phyloP scores from a whole-genome alignment of 2,329 filamentous ascomycete species.

The Aspergillus cejpii region DNA sequence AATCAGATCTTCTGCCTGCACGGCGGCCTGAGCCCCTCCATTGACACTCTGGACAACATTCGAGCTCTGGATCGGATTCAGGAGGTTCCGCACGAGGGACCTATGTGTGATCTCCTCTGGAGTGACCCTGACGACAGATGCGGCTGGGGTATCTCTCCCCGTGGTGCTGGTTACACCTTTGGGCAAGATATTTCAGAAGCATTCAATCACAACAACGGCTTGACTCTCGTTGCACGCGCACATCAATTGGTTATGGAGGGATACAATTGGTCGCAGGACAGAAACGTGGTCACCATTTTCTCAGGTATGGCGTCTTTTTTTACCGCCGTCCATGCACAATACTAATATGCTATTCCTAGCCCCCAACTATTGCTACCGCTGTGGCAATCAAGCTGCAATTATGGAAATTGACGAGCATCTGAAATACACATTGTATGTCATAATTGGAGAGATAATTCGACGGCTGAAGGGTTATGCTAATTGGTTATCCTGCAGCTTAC shows the following conservation, averaged over 20 bases:
- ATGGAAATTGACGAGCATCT: constrained; percentile 99
- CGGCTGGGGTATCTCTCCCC: constrained; percentile 91
- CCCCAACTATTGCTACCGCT: constrained; percentile 96
- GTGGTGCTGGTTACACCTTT: constrained; percentile 91
- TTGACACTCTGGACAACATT: constrained; percentile 93
- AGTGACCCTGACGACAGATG: constrained; percentile 95
- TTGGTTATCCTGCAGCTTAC: constrained; percentile 59
- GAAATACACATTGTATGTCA: constrained; percentile 95
- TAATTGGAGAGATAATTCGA: background rate
- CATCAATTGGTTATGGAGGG: constrained; percentile 99
- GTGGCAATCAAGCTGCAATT: constrained; percentile 98
- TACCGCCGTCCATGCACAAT: constrained; percentile 21
- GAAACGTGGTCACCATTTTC: constrained; percentile 98
- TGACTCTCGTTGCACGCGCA: constrained; percentile 90
- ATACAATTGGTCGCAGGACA: constrained; percentile 98
- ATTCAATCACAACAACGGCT: constrained; percentile 97
- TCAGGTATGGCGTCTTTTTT: constrained; percentile 57
- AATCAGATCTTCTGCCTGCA: constrained; percentile 99
- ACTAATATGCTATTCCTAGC: constrained; percentile 40
- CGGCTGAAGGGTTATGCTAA: constrained; percentile 2
- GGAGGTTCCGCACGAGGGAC: constrained; percentile 95
- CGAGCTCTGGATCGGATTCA: constrained; percentile 91
- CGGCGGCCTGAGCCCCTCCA: constrained; percentile 91
- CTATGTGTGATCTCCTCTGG: constrained; percentile 97
- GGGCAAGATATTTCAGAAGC: constrained; percentile 97